Evolutionary conservation across 2,329 filamentous ascomycete genomes (phyloP), one percentile per base, ranked within the genome.

Genomic region (Neurospora sp.): DNA sequence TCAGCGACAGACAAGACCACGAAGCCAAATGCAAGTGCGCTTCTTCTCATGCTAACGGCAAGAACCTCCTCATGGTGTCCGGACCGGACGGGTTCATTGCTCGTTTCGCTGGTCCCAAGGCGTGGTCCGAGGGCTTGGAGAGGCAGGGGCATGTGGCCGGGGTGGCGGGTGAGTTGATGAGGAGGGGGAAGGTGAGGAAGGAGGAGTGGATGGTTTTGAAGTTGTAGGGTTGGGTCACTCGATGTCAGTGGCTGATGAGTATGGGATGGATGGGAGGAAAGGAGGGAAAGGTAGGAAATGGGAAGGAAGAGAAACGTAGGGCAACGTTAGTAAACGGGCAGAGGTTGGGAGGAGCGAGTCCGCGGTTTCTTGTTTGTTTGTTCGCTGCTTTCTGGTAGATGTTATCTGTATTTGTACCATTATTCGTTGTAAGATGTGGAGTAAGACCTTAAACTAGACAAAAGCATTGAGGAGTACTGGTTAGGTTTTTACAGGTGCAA

Each of bases 71-170:
- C n/a, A 84, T 97, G 70, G 87, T 98, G 1, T 97, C 93, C 0
- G 96, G 96, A 0, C 95, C 96, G 0, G 93, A 97, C 69, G 95
- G 96, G 0, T 98, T 98, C 80, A 86, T 98, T 46, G 86, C 87
- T 62, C 86, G 91, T 73, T 92, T 91, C 80, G 93, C 93, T 2
- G 95, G 96, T 1, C 83, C 89, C 10, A 97, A 97, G 80, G 81
- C 87, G 3, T 96, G 93, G 91, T 82, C 84, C 11, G 85, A 86
- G 38, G 93, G 93, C 0, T 82, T 83, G 70, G 91, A 97, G 80
- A 83, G 87, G 11, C 93, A 97, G 76, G 94, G 94, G 0, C 84
- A 87, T 0, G 80, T 97, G 0, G 86, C 87, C 6, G 94, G 94
- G 0, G 78, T 93, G 2, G 79, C 94, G 23, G 86, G 85, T 1